A percentile compares a stretch with the other conserved stretches of the same genome.
These are phyloP conservation scores for Pseudocercospora cruenta DNA, from an alignment of 2,329 filamentous ascomycete genomes.

Conservation along the genomic window DNA sequence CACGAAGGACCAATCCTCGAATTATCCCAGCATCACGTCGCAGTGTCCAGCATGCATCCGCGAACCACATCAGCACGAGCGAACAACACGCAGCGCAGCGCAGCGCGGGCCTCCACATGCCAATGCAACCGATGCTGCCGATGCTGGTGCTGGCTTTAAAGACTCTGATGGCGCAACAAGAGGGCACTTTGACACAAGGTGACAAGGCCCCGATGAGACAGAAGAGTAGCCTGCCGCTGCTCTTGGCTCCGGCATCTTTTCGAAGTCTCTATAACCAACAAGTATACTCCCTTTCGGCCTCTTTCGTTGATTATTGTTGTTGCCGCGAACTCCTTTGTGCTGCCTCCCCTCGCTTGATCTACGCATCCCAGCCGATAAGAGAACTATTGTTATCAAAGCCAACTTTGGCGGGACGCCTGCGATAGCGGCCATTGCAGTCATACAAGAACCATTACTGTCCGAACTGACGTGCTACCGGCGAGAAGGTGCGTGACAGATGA, in stretches of 20 bases:
- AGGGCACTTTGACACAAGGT: neutral
- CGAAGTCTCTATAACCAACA: neutral
- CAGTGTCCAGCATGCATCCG: neutral
- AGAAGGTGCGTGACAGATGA: neutral
- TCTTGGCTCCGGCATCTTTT: slow-evolving; percentile 3
- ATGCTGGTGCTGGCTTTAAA: neutral
- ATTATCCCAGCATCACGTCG: neutral
- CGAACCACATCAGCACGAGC: slow-evolving; percentile 8
- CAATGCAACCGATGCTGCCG: neutral
- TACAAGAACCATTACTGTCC: slow-evolving; percentile 3
- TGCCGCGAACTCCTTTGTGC: neutral
- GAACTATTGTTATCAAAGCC: slow-evolving; percentile 65
- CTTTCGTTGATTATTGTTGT: neutral
- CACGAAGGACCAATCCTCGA: neutral
- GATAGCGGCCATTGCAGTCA: slow-evolving; percentile 9
- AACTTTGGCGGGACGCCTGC: neutral
- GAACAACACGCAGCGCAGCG: neutral
- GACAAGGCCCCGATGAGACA: neutral
- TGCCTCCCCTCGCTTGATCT: slow-evolving; percentile 1
- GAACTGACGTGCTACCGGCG: neutral
- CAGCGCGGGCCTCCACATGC: slow-evolving; percentile 2
- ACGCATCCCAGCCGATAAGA: neutral
- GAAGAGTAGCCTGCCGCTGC: neutral
- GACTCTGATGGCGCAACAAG: neutral
- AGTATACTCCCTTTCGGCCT: neutral